These are phyloP conservation scores for Tulasnella sp. DNA, from an alignment of 768 basidiomycete species.

Conservation along the genomic window DNA sequence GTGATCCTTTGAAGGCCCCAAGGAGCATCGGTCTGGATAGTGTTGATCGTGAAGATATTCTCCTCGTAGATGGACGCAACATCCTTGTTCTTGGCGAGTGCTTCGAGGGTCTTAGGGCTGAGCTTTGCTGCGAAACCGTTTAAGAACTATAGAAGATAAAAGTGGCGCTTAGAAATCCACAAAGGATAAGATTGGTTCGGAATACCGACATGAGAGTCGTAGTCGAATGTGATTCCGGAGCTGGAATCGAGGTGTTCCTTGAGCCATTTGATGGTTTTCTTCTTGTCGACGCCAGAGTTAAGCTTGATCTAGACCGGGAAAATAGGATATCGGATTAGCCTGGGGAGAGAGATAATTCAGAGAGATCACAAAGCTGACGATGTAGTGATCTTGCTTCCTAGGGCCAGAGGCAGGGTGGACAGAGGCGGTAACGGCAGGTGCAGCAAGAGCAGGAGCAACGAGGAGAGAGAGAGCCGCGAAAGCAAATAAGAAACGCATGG, in stretches of 20 bases:
- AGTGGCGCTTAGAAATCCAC: neutral
- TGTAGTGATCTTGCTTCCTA: neutral
- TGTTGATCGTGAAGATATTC: neutral
- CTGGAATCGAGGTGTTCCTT: neutral
- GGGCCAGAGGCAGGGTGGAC: neutral
- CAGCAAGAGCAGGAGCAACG: neutral
- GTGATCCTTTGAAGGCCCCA: slow-evolving; percentile 27
- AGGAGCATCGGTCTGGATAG: slow-evolving; percentile 21
- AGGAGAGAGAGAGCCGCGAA: slow-evolving; percentile 4
- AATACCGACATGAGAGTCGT: slow-evolving; percentile 17
- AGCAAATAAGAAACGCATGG: neutral
- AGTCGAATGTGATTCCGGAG: slow-evolving; percentile 23
- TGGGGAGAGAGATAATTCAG: neutral
- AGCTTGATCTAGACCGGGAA: neutral
- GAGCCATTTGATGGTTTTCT: neutral
- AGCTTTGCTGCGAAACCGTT: slow-evolving; percentile 23
- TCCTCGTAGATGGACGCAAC: slow-evolving; percentile 23
- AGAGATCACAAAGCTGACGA: neutral
- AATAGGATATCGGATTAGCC: neutral
- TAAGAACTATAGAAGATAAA: slow-evolving; percentile 6
- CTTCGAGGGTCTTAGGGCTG: slow-evolving; percentile 7
- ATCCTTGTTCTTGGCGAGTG: slow-evolving; percentile 2
- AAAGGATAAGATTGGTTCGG: neutral
- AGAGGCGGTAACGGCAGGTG: neutral
- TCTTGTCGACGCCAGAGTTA: neutral